A percentile compares a stretch with the other conserved stretches of the same genome.
Conservation (phyloP, 495 filamentous ascomycete species). For the Trichocladium uniseriatum region DNA sequence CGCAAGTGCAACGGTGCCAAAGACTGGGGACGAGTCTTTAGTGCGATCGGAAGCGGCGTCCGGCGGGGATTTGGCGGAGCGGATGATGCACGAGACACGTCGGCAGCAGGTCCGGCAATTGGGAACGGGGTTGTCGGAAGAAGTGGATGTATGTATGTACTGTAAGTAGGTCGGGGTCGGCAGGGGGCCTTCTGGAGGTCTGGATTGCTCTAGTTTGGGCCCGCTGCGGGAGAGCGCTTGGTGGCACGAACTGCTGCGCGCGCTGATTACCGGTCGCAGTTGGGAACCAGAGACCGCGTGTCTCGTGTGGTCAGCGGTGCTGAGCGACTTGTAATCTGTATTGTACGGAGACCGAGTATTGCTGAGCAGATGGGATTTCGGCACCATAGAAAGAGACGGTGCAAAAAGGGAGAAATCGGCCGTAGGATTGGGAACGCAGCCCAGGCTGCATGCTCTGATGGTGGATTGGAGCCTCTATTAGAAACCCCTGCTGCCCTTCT, state of each 20-base stretch:
- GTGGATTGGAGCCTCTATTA: constrained; percentile 13
- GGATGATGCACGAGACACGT: constrained; percentile 29
- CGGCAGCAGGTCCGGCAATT: constrained; percentile 26
- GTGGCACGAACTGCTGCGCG: constrained; percentile 27
- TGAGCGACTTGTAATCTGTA: neutral
- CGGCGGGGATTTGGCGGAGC: constrained; percentile 21
- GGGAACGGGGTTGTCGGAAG: constrained; percentile 22
- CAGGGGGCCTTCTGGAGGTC: constrained; percentile 10
- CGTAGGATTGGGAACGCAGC: neutral
- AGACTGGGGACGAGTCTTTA: constrained; percentile 4
- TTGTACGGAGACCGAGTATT: too few relatives aligned
- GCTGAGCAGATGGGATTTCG: too few relatives aligned
- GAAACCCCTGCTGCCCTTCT: constrained; percentile 12
- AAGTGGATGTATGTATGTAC: constrained; percentile 17
- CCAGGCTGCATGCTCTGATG: neutral
- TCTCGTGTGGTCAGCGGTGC: neutral
- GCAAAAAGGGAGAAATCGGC: neutral
- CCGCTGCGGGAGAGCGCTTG: constrained; percentile 14
- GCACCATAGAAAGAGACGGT: too few relatives aligned
- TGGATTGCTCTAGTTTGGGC: constrained; percentile 1
- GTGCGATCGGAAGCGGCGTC: constrained; percentile 25
- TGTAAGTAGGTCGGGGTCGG: constrained; percentile 2
- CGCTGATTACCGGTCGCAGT: too few relatives aligned
- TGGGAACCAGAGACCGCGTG: too few relatives aligned
- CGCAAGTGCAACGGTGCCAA: constrained; percentile 19